These are phyloP conservation scores for Metschnikowia corniflorae DNA, from an alignment of 805 yeast species.

Conservation along the genomic window DNA sequence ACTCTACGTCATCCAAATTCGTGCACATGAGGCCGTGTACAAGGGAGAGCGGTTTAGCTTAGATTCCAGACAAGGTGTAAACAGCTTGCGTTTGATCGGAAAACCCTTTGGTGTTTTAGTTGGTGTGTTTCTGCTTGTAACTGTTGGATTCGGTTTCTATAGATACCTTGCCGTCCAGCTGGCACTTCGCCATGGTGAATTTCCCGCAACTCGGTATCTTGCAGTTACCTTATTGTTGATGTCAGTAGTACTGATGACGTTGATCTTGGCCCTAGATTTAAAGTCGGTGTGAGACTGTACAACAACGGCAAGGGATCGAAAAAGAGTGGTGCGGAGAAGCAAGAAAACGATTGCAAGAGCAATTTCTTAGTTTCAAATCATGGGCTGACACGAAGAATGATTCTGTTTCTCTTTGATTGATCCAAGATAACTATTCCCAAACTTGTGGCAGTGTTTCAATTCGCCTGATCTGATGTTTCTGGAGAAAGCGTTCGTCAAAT, in stretches of 20 bases:
- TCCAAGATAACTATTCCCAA: too few species aligned
- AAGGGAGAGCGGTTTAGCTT: background rate
- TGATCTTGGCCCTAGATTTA: conserved; percentile 14
- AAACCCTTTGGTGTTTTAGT: conserved; percentile 12
- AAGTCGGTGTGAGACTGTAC: too few species aligned
- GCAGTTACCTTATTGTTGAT: conserved; percentile 7
- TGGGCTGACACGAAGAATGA: too few species aligned
- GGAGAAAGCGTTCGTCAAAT: too few species aligned
- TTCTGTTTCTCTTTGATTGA: too few species aligned
- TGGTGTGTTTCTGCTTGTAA: conserved; percentile 9
- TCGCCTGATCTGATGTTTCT: too few species aligned
- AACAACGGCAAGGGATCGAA: too few species aligned
- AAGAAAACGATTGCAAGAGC: too few species aligned
- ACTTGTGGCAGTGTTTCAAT: too few species aligned
- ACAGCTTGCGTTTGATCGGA: conserved; percentile 5
- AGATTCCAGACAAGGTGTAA: background rate
- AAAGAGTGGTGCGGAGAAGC: too few species aligned
- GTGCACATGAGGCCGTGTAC: conserved; percentile 12
- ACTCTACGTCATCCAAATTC: conserved; percentile 42
- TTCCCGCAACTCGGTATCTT: conserved; percentile 14
- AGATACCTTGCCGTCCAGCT: conserved; percentile 13
- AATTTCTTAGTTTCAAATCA: too few species aligned
- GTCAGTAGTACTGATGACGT: conserved; percentile 7
- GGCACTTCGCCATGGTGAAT: conserved; percentile 8
- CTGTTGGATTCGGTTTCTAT: conserved; percentile 8